Evolutionary conservation across 352 stramenopile genomes (phyloP).

Genomic region (Blastocystis sp.): DNA sequence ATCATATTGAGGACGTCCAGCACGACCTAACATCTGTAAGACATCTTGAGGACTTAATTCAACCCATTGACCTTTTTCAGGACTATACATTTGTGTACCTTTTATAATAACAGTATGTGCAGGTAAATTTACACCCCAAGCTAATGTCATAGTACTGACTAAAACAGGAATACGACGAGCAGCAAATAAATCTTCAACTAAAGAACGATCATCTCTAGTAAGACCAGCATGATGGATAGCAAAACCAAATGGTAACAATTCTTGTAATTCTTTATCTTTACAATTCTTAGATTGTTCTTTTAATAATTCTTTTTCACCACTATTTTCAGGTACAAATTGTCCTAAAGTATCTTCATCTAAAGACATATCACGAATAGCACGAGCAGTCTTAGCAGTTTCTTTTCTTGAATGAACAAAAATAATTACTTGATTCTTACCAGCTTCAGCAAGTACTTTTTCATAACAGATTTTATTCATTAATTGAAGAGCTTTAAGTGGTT

Average conservation of each 20-base stretch:
- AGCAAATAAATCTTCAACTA: constrained; percentile 94
- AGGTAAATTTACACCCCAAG: constrained; percentile 97
- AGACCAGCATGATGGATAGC: constrained; percentile 97
- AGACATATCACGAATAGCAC: constrained; percentile 78
- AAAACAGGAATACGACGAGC: constrained; percentile 83
- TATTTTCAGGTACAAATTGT: constrained; percentile 61
- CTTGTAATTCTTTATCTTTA: constrained; percentile 88
- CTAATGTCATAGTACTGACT: constrained; percentile 88
- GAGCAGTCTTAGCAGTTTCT: constrained; percentile 83
- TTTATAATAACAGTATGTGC: constrained; percentile 99
- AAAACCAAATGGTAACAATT: constrained; percentile 90
- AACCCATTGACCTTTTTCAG: constrained; percentile 82
- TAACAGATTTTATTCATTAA: constrained; percentile 99
- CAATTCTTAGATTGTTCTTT: constrained; percentile 52
- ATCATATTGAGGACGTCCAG: constrained; percentile 91
- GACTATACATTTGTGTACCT: constrained; percentile 99
- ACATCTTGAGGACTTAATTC: constrained; percentile 93
- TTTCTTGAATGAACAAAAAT: constrained; percentile 98
- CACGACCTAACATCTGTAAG: constrained; percentile 92
- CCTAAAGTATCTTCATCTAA: constrained; percentile 76
- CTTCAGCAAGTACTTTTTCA: constrained; percentile 78
- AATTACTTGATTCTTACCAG: constrained; percentile 84
- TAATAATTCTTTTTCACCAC: constrained; percentile 40
- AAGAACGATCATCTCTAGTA: constrained; percentile 75
- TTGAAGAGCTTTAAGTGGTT: constrained; percentile 88